phyloP scores from a whole-genome alignment of 78 protist genomes.

The Parvularia atlantis region DNA sequence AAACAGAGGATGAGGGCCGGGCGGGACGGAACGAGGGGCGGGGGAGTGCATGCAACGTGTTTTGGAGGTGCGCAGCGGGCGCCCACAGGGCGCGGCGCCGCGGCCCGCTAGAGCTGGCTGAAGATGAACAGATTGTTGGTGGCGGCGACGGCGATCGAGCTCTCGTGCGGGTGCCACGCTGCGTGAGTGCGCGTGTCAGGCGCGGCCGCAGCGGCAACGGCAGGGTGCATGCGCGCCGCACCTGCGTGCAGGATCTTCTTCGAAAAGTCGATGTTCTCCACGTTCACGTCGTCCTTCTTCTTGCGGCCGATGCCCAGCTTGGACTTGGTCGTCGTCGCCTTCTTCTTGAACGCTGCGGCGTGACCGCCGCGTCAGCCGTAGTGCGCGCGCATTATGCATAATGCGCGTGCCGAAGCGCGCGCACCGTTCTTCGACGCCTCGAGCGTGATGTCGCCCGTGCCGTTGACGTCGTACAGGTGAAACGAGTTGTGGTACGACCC shows the following conservation, averaged over 20 bases:
- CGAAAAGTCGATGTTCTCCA: constrained; percentile 33
- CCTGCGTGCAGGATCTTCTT: constrained; percentile 40
- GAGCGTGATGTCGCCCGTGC: constrained; percentile 3
- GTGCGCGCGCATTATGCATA: background rate
- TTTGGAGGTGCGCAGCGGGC: no score
- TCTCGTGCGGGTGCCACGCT: constrained; percentile 56
- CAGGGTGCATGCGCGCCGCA: no score
- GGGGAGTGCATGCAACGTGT: no score
- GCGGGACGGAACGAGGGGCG: no score
- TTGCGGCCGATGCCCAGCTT: background rate
- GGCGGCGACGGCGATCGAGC: constrained; percentile 55
- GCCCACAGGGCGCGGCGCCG: no score
- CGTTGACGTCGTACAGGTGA: constrained; percentile 63
- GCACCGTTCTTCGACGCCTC: constrained; percentile 13
- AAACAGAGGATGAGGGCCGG: no score
- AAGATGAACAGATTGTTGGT: constrained; percentile 32
- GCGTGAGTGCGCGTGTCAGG: no score
- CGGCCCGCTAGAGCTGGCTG: background rate
- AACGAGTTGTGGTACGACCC: constrained; percentile 84
- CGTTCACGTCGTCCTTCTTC: background rate
- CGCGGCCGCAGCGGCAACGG: no score
- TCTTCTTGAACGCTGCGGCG: background rate
- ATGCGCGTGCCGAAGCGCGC: background rate
- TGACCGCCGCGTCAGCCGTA: background rate
- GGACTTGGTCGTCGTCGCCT: background rate